Conservation (phyloP, 805 yeast species). For the Sugiyamaella floridensis region DNA sequence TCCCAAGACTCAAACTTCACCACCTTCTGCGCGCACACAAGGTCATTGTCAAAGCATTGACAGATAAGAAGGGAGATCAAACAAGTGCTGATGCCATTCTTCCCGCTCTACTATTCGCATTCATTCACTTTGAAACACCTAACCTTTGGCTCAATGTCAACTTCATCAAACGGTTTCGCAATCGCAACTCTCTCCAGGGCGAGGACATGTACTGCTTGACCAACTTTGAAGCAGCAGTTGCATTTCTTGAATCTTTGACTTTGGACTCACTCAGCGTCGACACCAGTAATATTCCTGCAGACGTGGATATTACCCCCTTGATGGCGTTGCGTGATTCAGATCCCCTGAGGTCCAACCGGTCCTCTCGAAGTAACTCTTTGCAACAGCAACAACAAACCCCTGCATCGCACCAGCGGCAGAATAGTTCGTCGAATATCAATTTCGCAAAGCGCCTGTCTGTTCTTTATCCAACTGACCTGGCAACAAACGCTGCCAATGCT, state of each 20-base stretch:
- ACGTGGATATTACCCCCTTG: constrained; percentile 16
- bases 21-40: constrained; percentile 32
- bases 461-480: constrained; percentile 25
- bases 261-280: constrained; percentile 29
- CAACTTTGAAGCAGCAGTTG: constrained; percentile 38
- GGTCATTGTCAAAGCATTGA: constrained; percentile 28
- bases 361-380: constrained; percentile 18
- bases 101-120: constrained; percentile 33
- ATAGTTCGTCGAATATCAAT: background rate
- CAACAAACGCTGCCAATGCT: constrained; percentile 22
- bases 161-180: constrained; percentile 36
- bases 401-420: background rate
- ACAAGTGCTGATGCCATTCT: constrained; percentile 34
- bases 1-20: constrained; percentile 32
- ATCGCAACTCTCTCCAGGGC: constrained; percentile 29
- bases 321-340: constrained; percentile 8
- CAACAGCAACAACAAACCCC: constrained; percentile 15
- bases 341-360: constrained; percentile 11
- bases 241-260: constrained; percentile 31
- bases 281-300: constrained; percentile 9
- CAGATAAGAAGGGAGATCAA: constrained; percentile 13
- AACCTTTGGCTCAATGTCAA: constrained; percentile 32
- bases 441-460: constrained; percentile 8
- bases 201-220: constrained; percentile 37
- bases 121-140: constrained; percentile 28